Evolutionary conservation across 2,329 filamentous ascomycete species (phyloP).

Genomic region (Trichoderma sp.): DNA sequence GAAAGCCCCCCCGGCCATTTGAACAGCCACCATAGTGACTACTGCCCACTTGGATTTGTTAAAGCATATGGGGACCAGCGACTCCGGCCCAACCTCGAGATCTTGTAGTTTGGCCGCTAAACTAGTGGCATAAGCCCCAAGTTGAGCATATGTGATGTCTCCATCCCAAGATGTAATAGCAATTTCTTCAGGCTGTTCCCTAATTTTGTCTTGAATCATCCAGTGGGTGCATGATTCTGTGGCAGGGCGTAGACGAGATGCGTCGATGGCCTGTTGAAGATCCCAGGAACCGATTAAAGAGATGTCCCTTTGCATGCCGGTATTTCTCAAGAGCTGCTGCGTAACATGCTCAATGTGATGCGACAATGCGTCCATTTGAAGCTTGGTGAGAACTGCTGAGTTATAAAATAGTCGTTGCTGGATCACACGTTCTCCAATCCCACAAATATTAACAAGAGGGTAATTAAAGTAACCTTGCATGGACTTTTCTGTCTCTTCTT

Average conservation of each 20-base stretch:
- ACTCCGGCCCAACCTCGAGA: conserved; percentile 1
- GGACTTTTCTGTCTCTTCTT: background rate
- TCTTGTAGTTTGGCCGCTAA: conserved; percentile 3
- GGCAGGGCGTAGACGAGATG: background rate
- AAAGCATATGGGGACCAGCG: conserved; percentile 20
- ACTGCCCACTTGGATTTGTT: conserved; percentile 21
- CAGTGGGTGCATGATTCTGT: conserved; percentile 2
- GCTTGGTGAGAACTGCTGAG: background rate
- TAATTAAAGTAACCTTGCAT: conserved; percentile 13
- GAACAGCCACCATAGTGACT: conserved; percentile 20
- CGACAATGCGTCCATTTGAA: conserved; percentile 1
- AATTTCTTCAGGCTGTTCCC: background rate
- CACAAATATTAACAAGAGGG: background rate
- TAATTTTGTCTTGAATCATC: background rate
- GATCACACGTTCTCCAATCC: background rate
- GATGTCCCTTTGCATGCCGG: background rate
- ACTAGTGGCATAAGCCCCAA: background rate
- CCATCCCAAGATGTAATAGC: conserved; percentile 14
- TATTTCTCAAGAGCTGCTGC: conserved; percentile 3
- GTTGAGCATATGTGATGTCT: background rate
- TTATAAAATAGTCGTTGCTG: conserved; percentile 5
- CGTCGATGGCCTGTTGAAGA: background rate
- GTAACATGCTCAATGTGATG: background rate
- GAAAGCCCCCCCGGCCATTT: conserved; percentile 22
- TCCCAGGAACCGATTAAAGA: conserved; percentile 2